phyloP scores from a whole-genome alignment of 2,329 filamentous ascomycete species.

The Metarhizium album region DNA sequence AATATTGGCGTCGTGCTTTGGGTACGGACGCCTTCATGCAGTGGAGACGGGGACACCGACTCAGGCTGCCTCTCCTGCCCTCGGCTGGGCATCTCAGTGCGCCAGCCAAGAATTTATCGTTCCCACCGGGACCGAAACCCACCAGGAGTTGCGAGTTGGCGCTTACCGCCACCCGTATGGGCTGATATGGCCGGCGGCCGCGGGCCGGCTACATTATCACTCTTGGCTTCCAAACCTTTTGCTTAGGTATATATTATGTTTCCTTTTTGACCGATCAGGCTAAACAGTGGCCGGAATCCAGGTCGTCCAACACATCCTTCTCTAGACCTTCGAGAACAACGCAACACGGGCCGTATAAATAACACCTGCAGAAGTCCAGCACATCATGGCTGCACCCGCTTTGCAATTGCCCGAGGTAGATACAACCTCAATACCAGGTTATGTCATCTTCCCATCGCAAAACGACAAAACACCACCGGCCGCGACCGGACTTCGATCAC shows the following conservation, averaged over 20 bases:
- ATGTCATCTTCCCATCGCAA: constrained; percentile 34
- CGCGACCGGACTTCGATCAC: constrained; percentile 18
- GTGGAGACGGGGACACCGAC: neutral
- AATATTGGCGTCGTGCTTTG: neutral
- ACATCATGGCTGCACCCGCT: constrained; percentile 12
- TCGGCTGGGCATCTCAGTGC: neutral
- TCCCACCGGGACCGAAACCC: constrained; percentile 1
- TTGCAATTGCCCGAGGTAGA: constrained; percentile 16
- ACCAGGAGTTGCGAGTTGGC: neutral
- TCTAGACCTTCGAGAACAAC: neutral
- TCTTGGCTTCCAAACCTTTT: neutral
- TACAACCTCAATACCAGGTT: constrained; percentile 32
- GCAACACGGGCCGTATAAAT: neutral
- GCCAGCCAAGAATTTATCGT: neutral
- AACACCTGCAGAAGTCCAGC: neutral
- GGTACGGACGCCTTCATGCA: neutral
- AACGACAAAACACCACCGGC: constrained; percentile 26
- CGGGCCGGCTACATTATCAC: constrained; percentile 1
- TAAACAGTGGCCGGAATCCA: constrained; percentile 2
- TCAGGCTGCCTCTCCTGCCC: too few species aligned
- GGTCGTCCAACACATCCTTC: constrained; percentile 1
- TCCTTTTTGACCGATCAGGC: neutral
- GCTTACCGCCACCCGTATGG: neutral
- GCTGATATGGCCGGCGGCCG: constrained; percentile 4
- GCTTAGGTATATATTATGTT: constrained; percentile 4